Evolutionary conservation across 2,329 filamentous ascomycete genomes (phyloP).

Genomic region (Alternaria sp.): DNA sequence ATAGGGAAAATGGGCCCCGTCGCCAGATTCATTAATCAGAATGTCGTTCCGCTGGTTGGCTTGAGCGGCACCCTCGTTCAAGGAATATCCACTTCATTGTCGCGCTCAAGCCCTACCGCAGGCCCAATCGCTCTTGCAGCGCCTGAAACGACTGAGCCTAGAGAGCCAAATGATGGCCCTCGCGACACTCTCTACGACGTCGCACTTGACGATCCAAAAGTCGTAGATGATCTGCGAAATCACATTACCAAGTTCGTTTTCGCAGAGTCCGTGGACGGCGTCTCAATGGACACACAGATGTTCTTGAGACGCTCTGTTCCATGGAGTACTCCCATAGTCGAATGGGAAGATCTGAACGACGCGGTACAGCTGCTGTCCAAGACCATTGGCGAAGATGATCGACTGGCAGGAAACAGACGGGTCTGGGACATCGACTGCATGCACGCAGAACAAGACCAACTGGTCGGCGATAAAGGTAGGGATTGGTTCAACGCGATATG

Average conservation of each 20-base stretch:
- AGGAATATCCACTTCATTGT: slow-evolving; percentile 16
- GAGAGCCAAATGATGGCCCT: slow-evolving; percentile 2
- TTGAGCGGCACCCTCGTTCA: slow-evolving; percentile 26
- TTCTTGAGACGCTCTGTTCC: slow-evolving; percentile 29
- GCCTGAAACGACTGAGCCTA: slow-evolving; percentile 1
- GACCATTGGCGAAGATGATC: slow-evolving; percentile 20
- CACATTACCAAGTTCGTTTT: slow-evolving; percentile 32
- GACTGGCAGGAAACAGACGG: slow-evolving; percentile 3
- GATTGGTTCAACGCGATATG: slow-evolving; percentile 39
- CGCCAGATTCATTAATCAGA: slow-evolving; percentile 29
- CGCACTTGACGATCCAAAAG: slow-evolving; percentile 21
- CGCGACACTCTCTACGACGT: neutral
- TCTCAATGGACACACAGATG: slow-evolving; percentile 35
- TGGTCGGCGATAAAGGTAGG: slow-evolving; percentile 37
- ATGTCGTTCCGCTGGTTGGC: slow-evolving; percentile 29
- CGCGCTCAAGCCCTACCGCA: slow-evolving; percentile 4
- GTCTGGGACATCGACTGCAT: slow-evolving; percentile 34
- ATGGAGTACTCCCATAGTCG: slow-evolving; percentile 26
- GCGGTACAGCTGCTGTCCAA: slow-evolving; percentile 31
- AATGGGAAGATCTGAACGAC: slow-evolving; percentile 36
- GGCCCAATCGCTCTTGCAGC: slow-evolving; percentile 20
- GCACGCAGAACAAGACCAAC: slow-evolving; percentile 34
- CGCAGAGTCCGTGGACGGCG: slow-evolving; percentile 35
- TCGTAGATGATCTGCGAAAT: slow-evolving; percentile 30
- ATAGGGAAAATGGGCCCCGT: slow-evolving; percentile 32